Percentiles rank a stretch among this genome's conserved stretches.
phyloP scores from a whole-genome alignment of 2,329 filamentous ascomycete genomes.

The Fusarium hostae region DNA sequence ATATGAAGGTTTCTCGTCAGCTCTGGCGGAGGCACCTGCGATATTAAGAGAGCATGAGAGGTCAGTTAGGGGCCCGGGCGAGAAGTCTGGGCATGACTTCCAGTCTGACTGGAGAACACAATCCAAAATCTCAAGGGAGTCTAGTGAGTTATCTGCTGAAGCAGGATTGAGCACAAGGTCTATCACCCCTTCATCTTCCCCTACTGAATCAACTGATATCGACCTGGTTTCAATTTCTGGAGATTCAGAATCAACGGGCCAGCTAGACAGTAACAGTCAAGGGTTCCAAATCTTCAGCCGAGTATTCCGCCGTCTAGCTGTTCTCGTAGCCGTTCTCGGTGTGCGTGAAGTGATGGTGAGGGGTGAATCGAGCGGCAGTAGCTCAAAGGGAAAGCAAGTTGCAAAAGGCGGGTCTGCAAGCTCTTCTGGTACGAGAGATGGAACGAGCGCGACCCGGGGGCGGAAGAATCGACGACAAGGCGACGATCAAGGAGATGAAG shows the following conservation, averaged over 20 bases:
- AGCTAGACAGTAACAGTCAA: rapidly evolving
- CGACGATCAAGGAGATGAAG: rapidly evolving
- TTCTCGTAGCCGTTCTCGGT: background rate
- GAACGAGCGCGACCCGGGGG: rapidly evolving
- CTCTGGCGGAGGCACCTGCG: too few species aligned
- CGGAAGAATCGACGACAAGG: rapidly evolving
- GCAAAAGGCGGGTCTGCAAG: rapidly evolving
- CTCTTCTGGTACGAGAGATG: rapidly evolving
- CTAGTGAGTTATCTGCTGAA: background rate
- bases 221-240: background rate
- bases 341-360: rapidly evolving
- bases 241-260: background rate
- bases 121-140: too few species aligned
- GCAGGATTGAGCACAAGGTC: rapidly evolving
- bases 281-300: background rate
- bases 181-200: rapidly evolving
- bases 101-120: too few species aligned
- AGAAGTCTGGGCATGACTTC: too few species aligned
- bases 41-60: too few species aligned
- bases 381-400: background rate
- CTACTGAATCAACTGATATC: background rate
- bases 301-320: background rate
- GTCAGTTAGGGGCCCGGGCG: too few species aligned
- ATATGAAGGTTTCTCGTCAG: too few species aligned
- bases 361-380: rapidly evolving